Percentiles rank a stretch among this genome's conserved stretches.
phyloP scores from a whole-genome alignment of 2,329 filamentous ascomycete species.

The Cladosporium sp. region DNA sequence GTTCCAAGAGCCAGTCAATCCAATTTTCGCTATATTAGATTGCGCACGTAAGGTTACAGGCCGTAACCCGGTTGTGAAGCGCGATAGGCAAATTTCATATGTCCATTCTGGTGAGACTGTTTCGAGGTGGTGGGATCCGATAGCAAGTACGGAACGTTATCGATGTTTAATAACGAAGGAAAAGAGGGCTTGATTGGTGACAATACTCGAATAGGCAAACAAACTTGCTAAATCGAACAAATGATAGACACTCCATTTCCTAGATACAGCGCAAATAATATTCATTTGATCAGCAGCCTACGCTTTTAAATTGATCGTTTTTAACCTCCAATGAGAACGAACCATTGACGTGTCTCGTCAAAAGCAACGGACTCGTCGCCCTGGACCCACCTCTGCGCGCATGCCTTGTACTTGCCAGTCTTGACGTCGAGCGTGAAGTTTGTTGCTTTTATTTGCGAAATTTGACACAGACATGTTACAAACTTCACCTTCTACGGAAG shows the following conservation, averaged over 20 bases:
- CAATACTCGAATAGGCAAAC: neutral
- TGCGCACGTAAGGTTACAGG: neutral
- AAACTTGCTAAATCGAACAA: neutral
- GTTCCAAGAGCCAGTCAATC: neutral
- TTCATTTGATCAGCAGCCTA: neutral
- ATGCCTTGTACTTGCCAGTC: conserved; percentile 41
- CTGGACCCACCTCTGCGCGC: conserved; percentile 40
- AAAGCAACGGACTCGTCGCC: conserved; percentile 34
- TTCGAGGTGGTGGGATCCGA: neutral
- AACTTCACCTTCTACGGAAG: neutral
- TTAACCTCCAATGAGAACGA: neutral
- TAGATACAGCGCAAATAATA: neutral
- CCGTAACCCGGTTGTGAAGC: neutral
- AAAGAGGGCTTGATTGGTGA: neutral
- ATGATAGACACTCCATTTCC: neutral
- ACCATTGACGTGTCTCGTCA: no score
- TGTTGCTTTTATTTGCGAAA: neutral
- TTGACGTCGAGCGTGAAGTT: conserved; percentile 23
- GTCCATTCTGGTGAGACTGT: neutral
- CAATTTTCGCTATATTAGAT: neutral
- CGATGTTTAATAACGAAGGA: neutral
- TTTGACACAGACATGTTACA: neutral
- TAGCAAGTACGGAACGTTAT: neutral
- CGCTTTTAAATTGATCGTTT: neutral
- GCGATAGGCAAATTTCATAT: neutral